Evolutionary conservation across 208 protist species (phyloP), one percentile per base, ranked within the genome.

Genomic region (Borovskyia barvae): DNA sequence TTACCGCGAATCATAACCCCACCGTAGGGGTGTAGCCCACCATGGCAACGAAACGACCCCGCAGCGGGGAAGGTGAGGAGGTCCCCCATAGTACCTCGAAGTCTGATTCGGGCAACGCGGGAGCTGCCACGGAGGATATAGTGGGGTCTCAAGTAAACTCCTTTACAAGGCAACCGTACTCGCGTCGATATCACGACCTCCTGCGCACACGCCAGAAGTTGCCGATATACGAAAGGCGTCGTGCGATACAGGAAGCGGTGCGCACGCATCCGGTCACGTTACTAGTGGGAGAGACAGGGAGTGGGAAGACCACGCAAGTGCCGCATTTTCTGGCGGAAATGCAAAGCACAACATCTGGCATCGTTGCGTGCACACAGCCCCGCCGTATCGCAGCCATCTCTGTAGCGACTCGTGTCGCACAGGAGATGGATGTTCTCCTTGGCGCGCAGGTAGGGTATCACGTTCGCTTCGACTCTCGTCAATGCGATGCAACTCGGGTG

Each of bases 391-490:
- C 98, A 5, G 98, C 99, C 17, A 98, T 99, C 54, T 97, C 86
- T 11, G 97, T 99, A 0, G 97, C 98, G 11, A 92, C 96, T 42
- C 93, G 99, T 45, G 98, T 99, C 7, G 95, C 98, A 5, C 86
- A 97, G 47, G 99, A 99, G 75, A 97, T 97, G 72, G 97, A 97
- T 28, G 98, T 97, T 37, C 43, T 51, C n/a, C 72, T 99, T 1
- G 98, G 98, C 25, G 72, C 94, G 19, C 89, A 99, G 50, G 97
- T 99, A 1, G 99, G 99, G 30, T 99, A 99, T 68, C 87, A 88
- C 22, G 98, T 99, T 50, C 91, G 99, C 46, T 99, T 99, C 72
- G 97, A 99, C 56, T 95, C 98, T 51, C 84, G 72, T 33, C 94
- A 90, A 15, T 85, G 65, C 32, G 54, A 69, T 8, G 66, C 89